Base-by-base conservation (phyloP, 176 grass and related monocot species). In the Eragrostis nindensis region DNA sequence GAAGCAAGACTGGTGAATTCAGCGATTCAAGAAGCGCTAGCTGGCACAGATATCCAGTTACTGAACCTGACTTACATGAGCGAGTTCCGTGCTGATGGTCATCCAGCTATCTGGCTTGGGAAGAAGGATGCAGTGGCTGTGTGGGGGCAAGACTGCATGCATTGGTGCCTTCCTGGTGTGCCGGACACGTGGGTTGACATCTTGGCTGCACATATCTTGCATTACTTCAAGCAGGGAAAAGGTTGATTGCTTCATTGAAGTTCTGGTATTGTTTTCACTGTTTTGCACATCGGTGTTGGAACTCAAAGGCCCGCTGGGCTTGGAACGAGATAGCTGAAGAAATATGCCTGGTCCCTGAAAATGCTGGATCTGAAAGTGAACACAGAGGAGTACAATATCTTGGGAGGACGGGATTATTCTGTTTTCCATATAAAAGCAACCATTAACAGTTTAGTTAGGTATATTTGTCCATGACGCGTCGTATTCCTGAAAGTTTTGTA, bases 141-240 rank as follows among this genome's bases (percentile, higher is more conserved):
- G 15, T 95, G 91, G 82, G 96, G 92, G 7, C 92, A 98, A 86
- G 96, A 99, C 81, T 99, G 92, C 80, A 93, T 95, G 96, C 92
- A 95, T 40, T 98, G 96, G 96, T 98, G 96, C 77, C 82, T 98
- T 11, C 96, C 96, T 11, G 96, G 92, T 2, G 86, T 98, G 22
- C 95, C 95, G 0, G 95, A 98, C 89, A 91, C 86, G 21, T 98
- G 95, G 95, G 90, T 98, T 0, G 88, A 99, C 61, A 77, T 99
- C 81, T 79, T 99, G 83, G 79, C 79, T 5, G 83, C 82, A 18
- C 88, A 70, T 66, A 90, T 98, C 66, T 71, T 86, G 76, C 82
- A 95, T 75, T 64, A 84, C 49, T 86, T 95, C 4, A 84, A 57
- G 47, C 71, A 85, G 22, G 66, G 47, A 29, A 53, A 73, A 46